Percentiles rank a stretch among this genome's conserved stretches.
Evolutionary conservation across 129 eudicot genomes (phyloP).

Genomic region (Silybum marianum): DNA sequence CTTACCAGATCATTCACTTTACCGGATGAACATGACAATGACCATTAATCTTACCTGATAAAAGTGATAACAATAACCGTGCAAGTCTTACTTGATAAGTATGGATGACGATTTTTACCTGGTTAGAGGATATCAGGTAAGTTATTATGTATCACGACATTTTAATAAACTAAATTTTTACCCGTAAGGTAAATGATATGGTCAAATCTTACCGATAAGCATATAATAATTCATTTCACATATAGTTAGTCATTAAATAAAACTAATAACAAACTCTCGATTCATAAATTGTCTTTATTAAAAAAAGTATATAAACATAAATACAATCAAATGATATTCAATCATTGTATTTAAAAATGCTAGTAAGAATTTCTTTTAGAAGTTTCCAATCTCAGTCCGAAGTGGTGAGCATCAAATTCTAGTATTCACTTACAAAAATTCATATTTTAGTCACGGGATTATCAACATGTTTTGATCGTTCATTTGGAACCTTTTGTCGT

Average conservation of each 20-base stretch:
- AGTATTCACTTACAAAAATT: background rate
- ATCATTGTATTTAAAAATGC: background rate
- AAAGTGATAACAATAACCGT: no score
- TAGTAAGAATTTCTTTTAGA: background rate
- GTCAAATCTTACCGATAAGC: no score
- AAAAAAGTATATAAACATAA: background rate
- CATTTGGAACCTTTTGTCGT: background rate
- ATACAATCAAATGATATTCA: background rate
- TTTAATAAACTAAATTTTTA: no score
- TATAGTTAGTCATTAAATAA: background rate
- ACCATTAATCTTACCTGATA: no score
- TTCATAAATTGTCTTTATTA: background rate
- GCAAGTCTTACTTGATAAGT: no score
- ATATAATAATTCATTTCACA: background rate
- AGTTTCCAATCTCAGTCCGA: background rate
- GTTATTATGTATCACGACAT: no score
- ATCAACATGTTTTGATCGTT: background rate
- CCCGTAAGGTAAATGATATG: no score
- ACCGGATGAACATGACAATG: no score
- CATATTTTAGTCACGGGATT: background rate
- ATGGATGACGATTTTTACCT: no score
- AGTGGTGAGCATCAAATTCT: constrained; percentile 4
- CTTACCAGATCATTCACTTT: no score
- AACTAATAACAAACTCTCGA: background rate
- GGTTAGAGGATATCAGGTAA: no score